Conservation (phyloP, 768 basidiomycete species). For the Megacollybia marginata region DNA sequence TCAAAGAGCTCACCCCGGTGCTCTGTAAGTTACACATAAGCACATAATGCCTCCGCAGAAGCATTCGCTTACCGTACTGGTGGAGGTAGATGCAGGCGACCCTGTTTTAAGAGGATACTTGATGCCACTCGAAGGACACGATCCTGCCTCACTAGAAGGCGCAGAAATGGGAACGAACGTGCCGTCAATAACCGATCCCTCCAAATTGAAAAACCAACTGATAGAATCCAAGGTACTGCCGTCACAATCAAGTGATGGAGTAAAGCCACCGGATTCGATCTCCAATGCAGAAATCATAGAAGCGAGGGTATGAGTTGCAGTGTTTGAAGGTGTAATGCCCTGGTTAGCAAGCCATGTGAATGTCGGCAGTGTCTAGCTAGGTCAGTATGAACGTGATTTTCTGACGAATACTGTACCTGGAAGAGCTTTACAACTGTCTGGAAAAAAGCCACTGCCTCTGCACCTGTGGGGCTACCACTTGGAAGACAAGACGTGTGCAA, state of each 20-base stretch:
- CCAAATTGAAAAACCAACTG: constrained; percentile 55
- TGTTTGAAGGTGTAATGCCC: constrained; percentile 68
- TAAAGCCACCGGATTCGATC: constrained; percentile 33
- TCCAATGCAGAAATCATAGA: constrained; percentile 47
- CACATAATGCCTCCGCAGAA: too few species aligned
- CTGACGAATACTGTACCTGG: constrained; percentile 33
- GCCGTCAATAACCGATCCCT: constrained; percentile 65
- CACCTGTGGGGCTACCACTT: constrained; percentile 46
- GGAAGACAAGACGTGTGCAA: constrained; percentile 53
- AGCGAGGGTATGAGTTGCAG: constrained; percentile 49
- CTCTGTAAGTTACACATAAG: too few species aligned
- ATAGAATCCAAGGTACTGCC: constrained; percentile 32
- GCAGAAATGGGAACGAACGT: constrained; percentile 51
- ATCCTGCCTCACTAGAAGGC: constrained; percentile 24
- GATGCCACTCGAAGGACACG: constrained; percentile 52
- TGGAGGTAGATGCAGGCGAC: constrained; percentile 16
- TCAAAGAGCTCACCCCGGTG: too few species aligned
- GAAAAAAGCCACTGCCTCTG: constrained; percentile 67
- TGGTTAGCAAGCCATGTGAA: constrained; percentile 61
- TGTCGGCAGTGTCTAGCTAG: constrained; percentile 52
- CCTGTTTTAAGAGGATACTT: constrained; percentile 53
- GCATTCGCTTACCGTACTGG: background rate
- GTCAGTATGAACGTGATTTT: too few species aligned
- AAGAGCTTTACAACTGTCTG: constrained; percentile 51
- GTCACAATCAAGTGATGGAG: constrained; percentile 30